Conservation (phyloP, 805 yeast genomes). For the Myxozyma vanderwaltii region DNA sequence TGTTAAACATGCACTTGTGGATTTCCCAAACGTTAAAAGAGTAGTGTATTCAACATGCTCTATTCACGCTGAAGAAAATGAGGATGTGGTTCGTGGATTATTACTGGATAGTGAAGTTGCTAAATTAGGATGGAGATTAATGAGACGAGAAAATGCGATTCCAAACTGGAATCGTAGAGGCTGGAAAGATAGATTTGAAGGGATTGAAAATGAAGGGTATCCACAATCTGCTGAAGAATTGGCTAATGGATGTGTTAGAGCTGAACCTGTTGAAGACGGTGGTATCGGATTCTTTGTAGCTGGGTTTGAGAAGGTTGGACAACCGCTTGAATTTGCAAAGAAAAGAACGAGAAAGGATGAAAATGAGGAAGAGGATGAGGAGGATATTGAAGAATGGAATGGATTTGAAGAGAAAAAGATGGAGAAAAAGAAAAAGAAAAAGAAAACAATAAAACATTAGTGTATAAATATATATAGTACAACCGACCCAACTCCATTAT, state of each 20-base stretch:
- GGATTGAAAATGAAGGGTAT: conserved; percentile 45
- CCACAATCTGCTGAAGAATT: conserved; percentile 49
- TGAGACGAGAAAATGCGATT: conserved; percentile 60
- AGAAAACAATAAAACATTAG: not conserved
- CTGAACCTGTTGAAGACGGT: conserved; percentile 85
- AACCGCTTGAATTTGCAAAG: conserved; percentile 3
- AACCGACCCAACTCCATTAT: too few species aligned
- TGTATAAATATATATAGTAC: not conserved
- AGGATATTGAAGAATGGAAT: conserved; percentile 39
- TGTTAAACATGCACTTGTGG: conserved; percentile 77
- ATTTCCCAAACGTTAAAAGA: conserved; percentile 72
- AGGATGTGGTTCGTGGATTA: conserved; percentile 81
- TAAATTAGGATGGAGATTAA: conserved; percentile 73
- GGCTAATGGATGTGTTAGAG: conserved; percentile 86
- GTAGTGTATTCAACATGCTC: conserved; percentile 96
- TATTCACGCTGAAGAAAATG: conserved; percentile 90
- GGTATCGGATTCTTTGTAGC: conserved; percentile 99
- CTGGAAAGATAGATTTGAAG: conserved; percentile 63
- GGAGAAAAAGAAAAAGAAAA: not conserved
- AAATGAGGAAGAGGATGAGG: conserved; percentile 10
- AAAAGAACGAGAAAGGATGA: conserved; percentile 21
- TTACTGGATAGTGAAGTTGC: conserved; percentile 66
- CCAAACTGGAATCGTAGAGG: conserved; percentile 92
- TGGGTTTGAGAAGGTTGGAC: conserved; percentile 62
- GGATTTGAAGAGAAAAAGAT: conserved; percentile 40